These are phyloP conservation scores for Fusarium sterilihyphosum DNA, from an alignment of 2,329 filamentous ascomycete genomes.

Conservation along the genomic window DNA sequence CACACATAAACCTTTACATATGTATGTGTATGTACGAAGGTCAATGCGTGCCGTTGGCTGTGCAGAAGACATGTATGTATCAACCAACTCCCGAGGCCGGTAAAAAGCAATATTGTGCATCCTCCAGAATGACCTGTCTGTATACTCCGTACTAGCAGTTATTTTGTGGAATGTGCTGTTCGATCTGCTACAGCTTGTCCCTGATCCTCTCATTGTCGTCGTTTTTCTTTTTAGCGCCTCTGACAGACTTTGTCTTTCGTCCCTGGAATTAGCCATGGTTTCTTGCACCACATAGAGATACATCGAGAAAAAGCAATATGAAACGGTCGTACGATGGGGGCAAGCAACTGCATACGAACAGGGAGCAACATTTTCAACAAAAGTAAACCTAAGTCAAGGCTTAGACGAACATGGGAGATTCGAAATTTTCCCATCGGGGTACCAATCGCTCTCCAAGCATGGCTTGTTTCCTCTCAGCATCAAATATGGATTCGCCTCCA, in stretches of 20 bases:
- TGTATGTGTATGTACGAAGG: conserved; percentile 7
- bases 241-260: background rate
- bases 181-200: background rate
- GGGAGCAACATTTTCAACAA: conserved; percentile 11
- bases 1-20: conserved; percentile 22
- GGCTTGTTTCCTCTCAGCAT: conserved; percentile 27
- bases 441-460: conserved; percentile 11
- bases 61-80: conserved; percentile 7
- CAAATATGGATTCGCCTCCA: background rate
- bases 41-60: conserved; percentile 29
- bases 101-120: conserved; percentile 32
- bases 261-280: background rate
- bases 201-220: background rate
- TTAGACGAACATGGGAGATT: background rate
- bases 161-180: conserved; percentile 1
- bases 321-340: conserved; percentile 26
- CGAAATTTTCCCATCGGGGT: background rate
- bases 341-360: conserved; percentile 8
- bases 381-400: conserved; percentile 18
- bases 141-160: background rate
- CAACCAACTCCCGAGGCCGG: conserved; percentile 11
- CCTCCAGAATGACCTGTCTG: background rate
- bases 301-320: conserved; percentile 26
- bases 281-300: conserved; percentile 5
- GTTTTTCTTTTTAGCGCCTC: background rate